These are phyloP conservation scores for Penicillium turbatum DNA, from an alignment of 495 filamentous ascomycete genomes.

Conservation along the genomic window DNA sequence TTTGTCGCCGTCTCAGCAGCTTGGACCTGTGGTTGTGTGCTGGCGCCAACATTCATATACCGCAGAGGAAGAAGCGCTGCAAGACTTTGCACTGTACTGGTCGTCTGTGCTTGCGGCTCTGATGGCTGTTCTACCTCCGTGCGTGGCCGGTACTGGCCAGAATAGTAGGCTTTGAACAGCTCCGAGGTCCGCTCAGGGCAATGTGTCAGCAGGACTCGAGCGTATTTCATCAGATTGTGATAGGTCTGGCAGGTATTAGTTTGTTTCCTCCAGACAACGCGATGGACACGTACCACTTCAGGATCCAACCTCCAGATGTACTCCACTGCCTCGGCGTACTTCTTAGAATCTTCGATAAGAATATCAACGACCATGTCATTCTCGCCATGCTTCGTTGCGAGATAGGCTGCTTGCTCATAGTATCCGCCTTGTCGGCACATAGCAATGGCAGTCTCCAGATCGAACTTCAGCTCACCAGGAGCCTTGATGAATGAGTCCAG, in stretches of 20 bases:
- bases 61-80: slow-evolving; percentile 78
- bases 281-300: slow-evolving; percentile 55
- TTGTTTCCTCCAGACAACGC: background rate
- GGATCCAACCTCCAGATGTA: slow-evolving; percentile 88
- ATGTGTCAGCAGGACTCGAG: slow-evolving; percentile 80
- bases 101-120: slow-evolving; percentile 52
- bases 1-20: slow-evolving; percentile 24
- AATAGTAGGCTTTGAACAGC: slow-evolving; percentile 91
- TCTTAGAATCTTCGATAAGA: slow-evolving; percentile 88
- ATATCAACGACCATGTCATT: slow-evolving; percentile 93
- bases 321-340: slow-evolving; percentile 79
- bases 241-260: slow-evolving; percentile 57
- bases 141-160: slow-evolving; percentile 71
- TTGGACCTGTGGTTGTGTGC: slow-evolving; percentile 41
- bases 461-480: slow-evolving; percentile 90
- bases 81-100: slow-evolving; percentile 75
- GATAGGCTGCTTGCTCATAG: slow-evolving; percentile 90
- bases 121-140: slow-evolving; percentile 54
- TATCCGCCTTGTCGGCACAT: slow-evolving; percentile 99
- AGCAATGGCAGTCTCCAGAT: slow-evolving; percentile 91
- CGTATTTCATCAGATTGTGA: slow-evolving; percentile 89
- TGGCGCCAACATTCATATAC: slow-evolving; percentile 65
- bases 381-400: slow-evolving; percentile 91
- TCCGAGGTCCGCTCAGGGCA: slow-evolving; percentile 75
- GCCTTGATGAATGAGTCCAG: slow-evolving; percentile 95